Conservation (phyloP, 768 basidiomycete species). For the Russula earlei region DNA sequence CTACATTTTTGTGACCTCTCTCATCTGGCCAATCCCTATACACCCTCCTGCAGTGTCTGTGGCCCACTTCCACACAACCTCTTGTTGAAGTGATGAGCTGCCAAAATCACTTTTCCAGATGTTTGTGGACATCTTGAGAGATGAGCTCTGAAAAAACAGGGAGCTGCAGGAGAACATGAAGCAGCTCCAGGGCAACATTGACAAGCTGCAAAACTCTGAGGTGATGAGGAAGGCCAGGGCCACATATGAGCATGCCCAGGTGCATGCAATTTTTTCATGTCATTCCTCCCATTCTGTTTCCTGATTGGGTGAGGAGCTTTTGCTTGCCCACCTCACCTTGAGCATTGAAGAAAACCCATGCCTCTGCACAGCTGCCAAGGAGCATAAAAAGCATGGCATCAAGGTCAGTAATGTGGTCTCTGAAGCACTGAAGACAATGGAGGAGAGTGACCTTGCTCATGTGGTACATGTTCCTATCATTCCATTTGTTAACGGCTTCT, state of each 20-base stretch:
- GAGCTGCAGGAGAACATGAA: slow-evolving; percentile 95
- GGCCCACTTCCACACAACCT: slow-evolving; percentile 52
- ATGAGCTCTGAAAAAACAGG: slow-evolving; percentile 88
- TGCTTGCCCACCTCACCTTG: slow-evolving; percentile 61
- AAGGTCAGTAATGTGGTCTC: slow-evolving; percentile 90
- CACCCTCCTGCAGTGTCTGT: slow-evolving; percentile 7
- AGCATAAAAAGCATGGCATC: slow-evolving; percentile 79
- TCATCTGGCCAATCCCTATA: too few species aligned
- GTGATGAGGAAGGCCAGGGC: slow-evolving; percentile 87
- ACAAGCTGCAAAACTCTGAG: slow-evolving; percentile 94
- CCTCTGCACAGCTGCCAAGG: slow-evolving; percentile 85
- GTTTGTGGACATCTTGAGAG: slow-evolving; percentile 87
- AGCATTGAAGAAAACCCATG: slow-evolving; percentile 94
- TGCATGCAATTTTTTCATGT: too few species aligned
- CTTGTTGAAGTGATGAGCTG: too few species aligned
- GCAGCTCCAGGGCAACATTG: slow-evolving; percentile 94
- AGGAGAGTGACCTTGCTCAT: slow-evolving; percentile 88
- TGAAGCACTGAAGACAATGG: slow-evolving; percentile 86
- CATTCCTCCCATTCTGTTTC: not conserved
- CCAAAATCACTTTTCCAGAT: slow-evolving; percentile 93
- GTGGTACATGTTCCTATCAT: slow-evolving; percentile 50
- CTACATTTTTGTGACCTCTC: too few species aligned
- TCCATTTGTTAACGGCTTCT: too few species aligned
- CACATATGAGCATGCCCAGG: slow-evolving; percentile 89
- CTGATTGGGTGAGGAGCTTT: too few species aligned